phyloP scores from a whole-genome alignment of 73 alveolate genomes.

The Paramecium pentaurelia region DNA sequence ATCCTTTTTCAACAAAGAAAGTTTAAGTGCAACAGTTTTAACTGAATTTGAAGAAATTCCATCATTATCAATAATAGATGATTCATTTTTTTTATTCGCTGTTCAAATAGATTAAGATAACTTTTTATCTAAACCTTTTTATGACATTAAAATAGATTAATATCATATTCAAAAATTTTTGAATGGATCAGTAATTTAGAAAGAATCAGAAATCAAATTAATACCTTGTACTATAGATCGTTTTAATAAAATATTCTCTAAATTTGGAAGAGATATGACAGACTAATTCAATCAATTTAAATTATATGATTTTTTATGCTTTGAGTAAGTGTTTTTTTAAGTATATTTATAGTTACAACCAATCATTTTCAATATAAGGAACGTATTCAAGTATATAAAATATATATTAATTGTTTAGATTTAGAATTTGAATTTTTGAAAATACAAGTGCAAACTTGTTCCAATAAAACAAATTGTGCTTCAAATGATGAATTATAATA shows the following conservation, averaged over 20 bases:
- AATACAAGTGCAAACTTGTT: background rate
- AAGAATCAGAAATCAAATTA: background rate
- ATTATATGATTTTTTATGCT: background rate
- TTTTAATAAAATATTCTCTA: background rate
- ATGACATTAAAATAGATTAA: background rate
- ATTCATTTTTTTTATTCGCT: background rate
- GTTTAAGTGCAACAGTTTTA: background rate
- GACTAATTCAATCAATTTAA: background rate
- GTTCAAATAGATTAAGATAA: background rate
- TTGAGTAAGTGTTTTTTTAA: background rate
- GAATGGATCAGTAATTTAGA: background rate
- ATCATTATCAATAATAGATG: background rate
- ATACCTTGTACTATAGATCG: slow-evolving; percentile 34
- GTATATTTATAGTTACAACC: background rate
- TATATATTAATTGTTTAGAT: background rate
- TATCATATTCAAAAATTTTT: background rate
- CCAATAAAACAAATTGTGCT: background rate
- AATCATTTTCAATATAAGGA: background rate
- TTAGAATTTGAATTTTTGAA: background rate
- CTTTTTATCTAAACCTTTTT: background rate
- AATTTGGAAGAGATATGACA: background rate
- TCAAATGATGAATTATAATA: background rate
- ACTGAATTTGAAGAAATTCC: slow-evolving; percentile 3
- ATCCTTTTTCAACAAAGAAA: background rate
- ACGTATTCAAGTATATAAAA: background rate